Evolutionary conservation across 768 basidiomycete species (phyloP).

Genomic region (Leccinellum luteum): DNA sequence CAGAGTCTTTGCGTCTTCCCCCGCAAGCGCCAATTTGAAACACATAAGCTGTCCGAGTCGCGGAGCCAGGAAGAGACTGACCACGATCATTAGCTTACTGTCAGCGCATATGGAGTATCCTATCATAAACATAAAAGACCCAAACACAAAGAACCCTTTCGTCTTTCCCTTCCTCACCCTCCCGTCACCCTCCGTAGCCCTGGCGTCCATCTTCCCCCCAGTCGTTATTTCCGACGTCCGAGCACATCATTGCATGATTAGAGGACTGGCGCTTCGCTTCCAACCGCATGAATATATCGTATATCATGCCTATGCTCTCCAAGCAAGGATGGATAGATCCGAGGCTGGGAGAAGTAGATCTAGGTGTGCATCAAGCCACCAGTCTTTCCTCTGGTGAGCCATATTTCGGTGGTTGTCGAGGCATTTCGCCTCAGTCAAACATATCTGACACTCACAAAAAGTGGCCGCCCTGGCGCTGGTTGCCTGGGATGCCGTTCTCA

Average conservation of each 20-base stretch:
- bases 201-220: not conserved
- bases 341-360: not conserved
- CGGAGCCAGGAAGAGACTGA: not conserved
- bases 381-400: slow-evolving; percentile 12
- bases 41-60: not conserved
- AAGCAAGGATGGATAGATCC: slow-evolving; percentile 2
- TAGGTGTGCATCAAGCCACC: not conserved
- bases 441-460: slow-evolving; percentile 4
- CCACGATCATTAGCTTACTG: not conserved
- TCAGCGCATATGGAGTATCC: not conserved
- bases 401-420: not conserved
- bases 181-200: not conserved
- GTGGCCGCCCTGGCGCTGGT: slow-evolving; percentile 9
- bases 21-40: not conserved
- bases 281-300: not conserved
- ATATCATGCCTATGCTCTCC: not conserved
- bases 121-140: not conserved
- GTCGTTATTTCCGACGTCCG: not conserved
- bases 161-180: not conserved
- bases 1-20: not conserved
- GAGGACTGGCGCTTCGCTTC: not conserved
- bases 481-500: slow-evolving; percentile 18
- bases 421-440: not conserved
- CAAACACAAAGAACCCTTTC: not conserved
- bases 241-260: not conserved